Conservation (phyloP, 768 basidiomycete genomes). For the Macrolepiota fuliginosa region DNA sequence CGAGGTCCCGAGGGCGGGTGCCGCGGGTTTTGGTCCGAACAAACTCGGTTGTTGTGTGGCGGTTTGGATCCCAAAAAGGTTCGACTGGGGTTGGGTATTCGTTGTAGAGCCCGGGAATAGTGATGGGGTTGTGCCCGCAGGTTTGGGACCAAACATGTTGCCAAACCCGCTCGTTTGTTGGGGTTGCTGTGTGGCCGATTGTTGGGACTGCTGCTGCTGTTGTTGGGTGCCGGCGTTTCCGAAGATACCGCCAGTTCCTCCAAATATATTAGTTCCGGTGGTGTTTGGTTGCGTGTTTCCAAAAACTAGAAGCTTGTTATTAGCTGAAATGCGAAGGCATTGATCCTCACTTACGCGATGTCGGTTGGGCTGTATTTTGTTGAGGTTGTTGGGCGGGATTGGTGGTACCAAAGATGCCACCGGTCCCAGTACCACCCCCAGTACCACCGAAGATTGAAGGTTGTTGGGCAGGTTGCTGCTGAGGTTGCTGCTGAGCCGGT, state of each 20-base stretch:
- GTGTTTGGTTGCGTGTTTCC: constrained; percentile 14
- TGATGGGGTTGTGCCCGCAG: constrained; percentile 31
- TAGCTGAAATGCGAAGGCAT: too few species aligned
- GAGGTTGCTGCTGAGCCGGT: constrained; percentile 27
- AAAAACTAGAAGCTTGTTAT: constrained; percentile 16
- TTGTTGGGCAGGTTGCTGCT: constrained; percentile 33
- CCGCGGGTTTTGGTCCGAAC: constrained; percentile 51
- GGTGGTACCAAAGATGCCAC: constrained; percentile 11
- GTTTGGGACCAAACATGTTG: constrained; percentile 44
- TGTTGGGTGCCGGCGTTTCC: constrained; percentile 20
- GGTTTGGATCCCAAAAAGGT: constrained; percentile 54
- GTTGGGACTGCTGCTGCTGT: constrained; percentile 25
- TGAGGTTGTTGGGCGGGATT: constrained; percentile 16
- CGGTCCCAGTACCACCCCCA: constrained; percentile 13
- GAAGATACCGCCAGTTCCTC: constrained; percentile 12
- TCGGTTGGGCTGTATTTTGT: constrained; percentile 18
- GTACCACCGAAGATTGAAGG: constrained; percentile 16
- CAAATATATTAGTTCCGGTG: constrained; percentile 13
- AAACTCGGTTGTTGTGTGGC: constrained; percentile 39
- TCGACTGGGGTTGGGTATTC: constrained; percentile 25
- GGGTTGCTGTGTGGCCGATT: constrained; percentile 19
- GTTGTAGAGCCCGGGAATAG: constrained; percentile 38
- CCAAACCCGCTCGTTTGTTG: constrained; percentile 27
- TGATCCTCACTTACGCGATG: constrained; percentile 14
- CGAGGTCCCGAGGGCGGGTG: constrained; percentile 34